Evolutionary conservation across 306 rosid species (phyloP), one percentile per base, ranked within the genome.

Genomic region (Hippophae rhamnoides): DNA sequence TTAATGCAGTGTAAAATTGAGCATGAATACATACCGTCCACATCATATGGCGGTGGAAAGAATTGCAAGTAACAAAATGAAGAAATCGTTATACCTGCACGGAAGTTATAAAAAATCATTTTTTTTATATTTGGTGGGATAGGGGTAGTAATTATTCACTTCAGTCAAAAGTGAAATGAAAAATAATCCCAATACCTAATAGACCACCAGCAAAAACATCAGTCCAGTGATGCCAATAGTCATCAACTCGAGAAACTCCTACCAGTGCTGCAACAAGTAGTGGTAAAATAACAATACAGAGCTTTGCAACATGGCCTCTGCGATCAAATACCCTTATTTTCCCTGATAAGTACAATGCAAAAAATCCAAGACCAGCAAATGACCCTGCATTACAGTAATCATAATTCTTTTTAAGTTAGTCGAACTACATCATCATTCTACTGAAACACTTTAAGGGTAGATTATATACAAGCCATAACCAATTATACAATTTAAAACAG

Each of bases 11-110:
- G 43, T 49, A 25, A 12, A 13, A 53, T 52, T 43, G 64, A 42
- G 56, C 4, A 45, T 62, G 56, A 57, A 47, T 44, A 54, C 82
- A 71, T 87, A 92, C 98, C 96, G 51, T 85, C 86, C 7, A 52
- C 41, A 52, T 85, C 89, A 70, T 87, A 81, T 27, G 98, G 98
- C 40, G 85, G 87, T 64, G 98, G 96, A 78, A 85, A 92, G 88
- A 92, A 92, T 71, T 92, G 98, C 25, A 92, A 74, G 83, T 92
- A 92, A 66, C 96, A 87, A 77, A 85, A 74, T 58, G 96, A 92
- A 74, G 95, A 73, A 57, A 87, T 13, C 6, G 70, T 65, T 38
- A 71, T 49, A 54, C 98, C 98, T 92, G 95, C 76, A 69, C 56
- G 65, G 55, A 7, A 49, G 45, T 66, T 61, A 41, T 13, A 6